Base-by-base conservation (phyloP, 257 asterid species). In the Nicotiana benthamiana region DNA sequence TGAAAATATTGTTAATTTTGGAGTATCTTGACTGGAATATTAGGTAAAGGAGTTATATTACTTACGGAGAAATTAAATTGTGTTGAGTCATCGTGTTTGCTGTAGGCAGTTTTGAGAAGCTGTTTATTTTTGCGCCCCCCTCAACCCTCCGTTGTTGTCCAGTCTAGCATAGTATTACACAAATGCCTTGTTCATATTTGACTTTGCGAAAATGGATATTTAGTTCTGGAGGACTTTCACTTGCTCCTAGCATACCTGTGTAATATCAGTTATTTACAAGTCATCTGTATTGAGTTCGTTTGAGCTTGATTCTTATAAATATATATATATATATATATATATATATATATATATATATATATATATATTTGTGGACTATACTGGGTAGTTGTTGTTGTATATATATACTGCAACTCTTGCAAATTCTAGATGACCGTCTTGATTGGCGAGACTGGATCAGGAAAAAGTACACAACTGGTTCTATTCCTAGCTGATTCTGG, bases 361-460 rank as follows among this genome's bases (percentile, higher is more conserved):
- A n/a, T n/a, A n/a, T n/a, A n/a, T n/a, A n/a, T n/a, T n/a, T n/a
- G n/a, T n/a, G n/a, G n/a, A n/a, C n/a, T n/a, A n/a, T n/a, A n/a
- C n/a, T n/a, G n/a, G n/a, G n/a, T n/a, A n/a, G n/a, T n/a, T n/a
- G n/a, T n/a, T n/a, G n/a, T n/a, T n/a, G n/a, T 43, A 20, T 43
- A 40, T 70, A 9, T 5, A 79, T 3, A 6, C 59, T 46, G 28
- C 40, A 46, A 13, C n/a, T 20, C 24, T 22, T 72, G 77, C 46
- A 72, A 22, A n/a, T 7, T 11, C 18, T 91, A 92, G 99, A 84
- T 92, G 51, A 89, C 91, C 11, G 91, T 95, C 61, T 89, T 95
- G 80, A 85, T 87, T 9, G 99, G 98, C 48, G 98, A 93, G 89
- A 95, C 99, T n/a, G 99, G 99, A 65, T 92, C 99, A 0, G 99